Conservation (phyloP, 495 filamentous ascomycete genomes). For the Xeromyces bisporus region DNA sequence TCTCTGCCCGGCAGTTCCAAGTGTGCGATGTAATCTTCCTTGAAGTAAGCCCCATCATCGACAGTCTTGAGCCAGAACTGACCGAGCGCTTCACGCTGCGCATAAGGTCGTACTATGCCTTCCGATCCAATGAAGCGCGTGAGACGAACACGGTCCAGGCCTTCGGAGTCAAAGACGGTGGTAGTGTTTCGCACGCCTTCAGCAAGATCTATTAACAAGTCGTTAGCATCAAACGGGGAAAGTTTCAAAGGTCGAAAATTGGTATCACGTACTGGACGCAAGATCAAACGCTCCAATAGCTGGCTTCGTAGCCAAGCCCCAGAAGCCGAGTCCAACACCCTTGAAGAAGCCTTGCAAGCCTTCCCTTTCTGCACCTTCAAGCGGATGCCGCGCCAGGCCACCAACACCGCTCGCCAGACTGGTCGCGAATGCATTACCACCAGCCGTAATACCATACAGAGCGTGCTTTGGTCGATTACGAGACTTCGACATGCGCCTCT, state of each 20-base stretch:
- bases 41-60: constrained; percentile 92
- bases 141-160: constrained; percentile 82
- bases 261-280: constrained; percentile 55
- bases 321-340: constrained; percentile 85
- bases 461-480: constrained; percentile 94
- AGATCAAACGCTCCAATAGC: constrained; percentile 95
- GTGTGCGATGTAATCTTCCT: constrained; percentile 93
- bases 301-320: constrained; percentile 87
- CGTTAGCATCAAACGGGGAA: no score
- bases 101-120: constrained; percentile 88
- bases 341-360: constrained; percentile 89
- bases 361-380: constrained; percentile 93
- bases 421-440: constrained; percentile 83
- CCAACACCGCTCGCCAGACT: constrained; percentile 88
- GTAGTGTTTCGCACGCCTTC: constrained; percentile 98
- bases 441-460: constrained; percentile 86
- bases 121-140: constrained; percentile 83
- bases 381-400: constrained; percentile 77
- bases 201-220: constrained; percentile 43
- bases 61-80: constrained; percentile 98
- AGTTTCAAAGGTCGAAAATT: no score
- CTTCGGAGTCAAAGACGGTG: constrained; percentile 88
- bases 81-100: constrained; percentile 85
- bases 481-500: constrained; percentile 80
- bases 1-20: constrained; percentile 80